phyloP scores from a whole-genome alignment of 2,329 filamentous ascomycete species.

The Trichophyton verrucosum region DNA sequence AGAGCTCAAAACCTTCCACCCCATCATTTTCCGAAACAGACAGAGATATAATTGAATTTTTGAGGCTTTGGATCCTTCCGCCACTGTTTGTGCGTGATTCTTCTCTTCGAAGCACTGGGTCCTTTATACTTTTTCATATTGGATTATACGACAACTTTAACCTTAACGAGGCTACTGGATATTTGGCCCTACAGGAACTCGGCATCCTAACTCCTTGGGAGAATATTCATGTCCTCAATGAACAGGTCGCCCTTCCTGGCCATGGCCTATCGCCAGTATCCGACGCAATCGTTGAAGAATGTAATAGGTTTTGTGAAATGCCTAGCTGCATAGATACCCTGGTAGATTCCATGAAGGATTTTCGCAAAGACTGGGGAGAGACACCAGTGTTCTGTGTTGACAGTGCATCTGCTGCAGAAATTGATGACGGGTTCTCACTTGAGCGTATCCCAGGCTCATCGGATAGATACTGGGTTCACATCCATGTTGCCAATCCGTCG shows the following conservation, averaged over 20 bases:
- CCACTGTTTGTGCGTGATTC: conserved; percentile 27
- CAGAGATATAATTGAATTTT: conserved; percentile 42
- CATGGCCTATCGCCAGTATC: conserved; percentile 23
- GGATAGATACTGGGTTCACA: conserved; percentile 45
- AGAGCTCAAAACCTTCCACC: conserved; percentile 20
- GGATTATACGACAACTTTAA: conserved; percentile 41
- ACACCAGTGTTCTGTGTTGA: conserved; percentile 51
- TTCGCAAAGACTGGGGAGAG: conserved; percentile 46
- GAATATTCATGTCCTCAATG: conserved; percentile 41
- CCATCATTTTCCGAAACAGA: conserved; percentile 39
- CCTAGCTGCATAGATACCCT: conserved; percentile 21
- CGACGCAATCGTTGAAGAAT: conserved; percentile 23
- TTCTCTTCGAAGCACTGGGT: conserved; percentile 38
- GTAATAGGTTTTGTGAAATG: conserved; percentile 20
- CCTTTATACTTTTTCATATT: conserved; percentile 44
- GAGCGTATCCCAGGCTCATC: conserved; percentile 36
- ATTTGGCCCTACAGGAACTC: conserved; percentile 48
- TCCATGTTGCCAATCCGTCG: conserved; percentile 53
- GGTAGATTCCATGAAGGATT: conserved; percentile 42
- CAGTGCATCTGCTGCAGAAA: conserved; percentile 41
- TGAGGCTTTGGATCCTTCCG: conserved; percentile 41
- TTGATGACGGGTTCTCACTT: conserved; percentile 52
- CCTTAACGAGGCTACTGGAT: conserved; percentile 29
- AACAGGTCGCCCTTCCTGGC: conserved; percentile 41
- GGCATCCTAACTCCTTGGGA: conserved; percentile 49